Evolutionary conservation across 2,329 filamentous ascomycete genomes (phyloP), one percentile per base, ranked within the genome.

Genomic region (Colletotrichum lentis): DNA sequence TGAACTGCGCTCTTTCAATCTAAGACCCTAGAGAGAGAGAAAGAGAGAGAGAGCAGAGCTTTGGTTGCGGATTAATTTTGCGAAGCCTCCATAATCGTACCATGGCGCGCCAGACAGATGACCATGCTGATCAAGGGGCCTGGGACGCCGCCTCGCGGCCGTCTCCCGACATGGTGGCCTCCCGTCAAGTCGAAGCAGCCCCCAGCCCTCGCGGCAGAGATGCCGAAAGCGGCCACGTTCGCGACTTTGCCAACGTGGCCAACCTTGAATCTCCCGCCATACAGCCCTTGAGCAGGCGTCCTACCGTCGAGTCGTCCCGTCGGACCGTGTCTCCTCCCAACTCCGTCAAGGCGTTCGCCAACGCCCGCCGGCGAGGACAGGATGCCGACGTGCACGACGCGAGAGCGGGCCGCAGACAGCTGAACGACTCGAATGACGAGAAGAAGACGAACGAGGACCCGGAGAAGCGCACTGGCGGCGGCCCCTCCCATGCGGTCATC

Each of bases 291-390:
- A 66, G 35, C 55, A 86, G 87, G 18, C 85, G 86, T 67, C 83
- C 85, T 62, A 86, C 86, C 58, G 81, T 90, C 63, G 85, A 84
- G 35, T 87, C 86, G 1, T 78, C 83, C 50, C 76, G 62, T 18
- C 66, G 66, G 55, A 69, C 66, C 3, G 44, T 56, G 27, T 69
- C 66, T 5, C 66, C 95, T 18, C 95, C 96, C 10, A 98, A 97
- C 77, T 99, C 96, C 0, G 94, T 99, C 60, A 97, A 98, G 78
- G 96, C 96, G 5, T 99, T 99, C 79, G 96, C 95, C 27, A 92
- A 95, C 74, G 92, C 93, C 62, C 90, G 93, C 57, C 92, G 93
- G 65, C 90, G 94, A 65, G 92, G 94, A 74, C 91, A 94, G 53
- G 92, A 89, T 67, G 76, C 84, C 74, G 88, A 84, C 22, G 81